Evolutionary conservation across 192 early-diverging fungal species (phyloP).

Genomic region (Coemansia sp.): DNA sequence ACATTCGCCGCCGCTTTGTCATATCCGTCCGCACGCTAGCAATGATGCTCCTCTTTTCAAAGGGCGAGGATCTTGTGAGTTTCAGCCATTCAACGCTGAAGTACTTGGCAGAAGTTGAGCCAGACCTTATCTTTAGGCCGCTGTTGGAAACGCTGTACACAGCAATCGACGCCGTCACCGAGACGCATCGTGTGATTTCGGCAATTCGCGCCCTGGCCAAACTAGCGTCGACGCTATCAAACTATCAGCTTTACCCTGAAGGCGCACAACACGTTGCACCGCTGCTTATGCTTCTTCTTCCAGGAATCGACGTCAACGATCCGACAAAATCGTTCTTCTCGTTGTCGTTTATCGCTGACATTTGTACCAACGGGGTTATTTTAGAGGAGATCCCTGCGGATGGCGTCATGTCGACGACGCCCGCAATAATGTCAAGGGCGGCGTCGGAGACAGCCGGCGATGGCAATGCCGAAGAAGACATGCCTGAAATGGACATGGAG

Average conservation of each 20-base stretch:
- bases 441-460: conserved; percentile 55
- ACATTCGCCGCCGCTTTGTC: conserved; percentile 45
- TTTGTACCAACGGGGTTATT: conserved; percentile 50
- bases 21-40: conserved; percentile 40
- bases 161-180: conserved; percentile 68
- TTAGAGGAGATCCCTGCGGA: conserved; percentile 37
- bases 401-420: conserved; percentile 37
- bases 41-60: conserved; percentile 53
- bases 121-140: conserved; percentile 74
- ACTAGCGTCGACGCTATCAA: conserved; percentile 70
- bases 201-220: conserved; percentile 74
- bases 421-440: conserved; percentile 19
- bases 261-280: conserved; percentile 81
- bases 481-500: conserved; percentile 57
- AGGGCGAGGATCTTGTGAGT: conserved; percentile 40
- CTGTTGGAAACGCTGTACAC: conserved; percentile 85
- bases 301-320: conserved; percentile 95
- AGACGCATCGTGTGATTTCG: conserved; percentile 88
- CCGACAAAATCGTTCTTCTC: conserved; percentile 70
- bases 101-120: conserved; percentile 64
- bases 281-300: conserved; percentile 76
- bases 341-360: conserved; percentile 43
- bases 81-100: conserved; percentile 53
- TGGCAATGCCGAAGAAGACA: conserved; percentile 36
- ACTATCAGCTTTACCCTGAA: conserved; percentile 74